Conservation (phyloP, 768 basidiomycete species). For the Suillus luteus region DNA sequence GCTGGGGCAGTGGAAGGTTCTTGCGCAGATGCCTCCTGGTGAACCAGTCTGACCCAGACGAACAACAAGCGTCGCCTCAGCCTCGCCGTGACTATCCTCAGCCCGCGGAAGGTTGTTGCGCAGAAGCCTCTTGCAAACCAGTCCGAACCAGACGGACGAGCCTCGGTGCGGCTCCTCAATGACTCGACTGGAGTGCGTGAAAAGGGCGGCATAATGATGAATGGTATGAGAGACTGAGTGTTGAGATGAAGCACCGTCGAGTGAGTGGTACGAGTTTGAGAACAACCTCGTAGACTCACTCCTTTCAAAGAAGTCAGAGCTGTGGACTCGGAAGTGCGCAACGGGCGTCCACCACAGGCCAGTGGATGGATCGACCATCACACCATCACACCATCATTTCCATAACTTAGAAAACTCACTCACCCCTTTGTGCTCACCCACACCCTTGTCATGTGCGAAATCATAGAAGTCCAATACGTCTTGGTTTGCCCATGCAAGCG, state of each 20-base stretch:
- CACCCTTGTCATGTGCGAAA: conserved; percentile 1
- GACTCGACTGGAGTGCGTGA: not conserved
- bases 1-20: too few relatives aligned
- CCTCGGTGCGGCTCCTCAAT: too few relatives aligned
- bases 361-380: too few relatives aligned
- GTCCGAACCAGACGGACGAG: too few relatives aligned
- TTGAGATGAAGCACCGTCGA: not conserved
- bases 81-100: too few relatives aligned
- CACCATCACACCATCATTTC: not conserved
- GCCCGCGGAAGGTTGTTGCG: too few relatives aligned
- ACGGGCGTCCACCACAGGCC: not conserved
- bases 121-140: too few relatives aligned
- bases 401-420: not conserved
- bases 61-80: too few relatives aligned
- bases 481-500: not conserved
- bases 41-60: too few relatives aligned
- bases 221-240: not conserved
- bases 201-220: not conserved
- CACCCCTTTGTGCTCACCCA: not conserved
- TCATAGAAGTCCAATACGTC: conserved; percentile 1
- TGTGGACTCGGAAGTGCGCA: too few relatives aligned
- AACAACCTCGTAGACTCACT: not conserved
- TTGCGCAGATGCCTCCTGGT: too few relatives aligned
- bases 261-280: not conserved
- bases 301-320: too few relatives aligned